Base-by-base conservation (phyloP, 2,329 filamentous ascomycete genomes). In the Alternaria arbusti region DNA sequence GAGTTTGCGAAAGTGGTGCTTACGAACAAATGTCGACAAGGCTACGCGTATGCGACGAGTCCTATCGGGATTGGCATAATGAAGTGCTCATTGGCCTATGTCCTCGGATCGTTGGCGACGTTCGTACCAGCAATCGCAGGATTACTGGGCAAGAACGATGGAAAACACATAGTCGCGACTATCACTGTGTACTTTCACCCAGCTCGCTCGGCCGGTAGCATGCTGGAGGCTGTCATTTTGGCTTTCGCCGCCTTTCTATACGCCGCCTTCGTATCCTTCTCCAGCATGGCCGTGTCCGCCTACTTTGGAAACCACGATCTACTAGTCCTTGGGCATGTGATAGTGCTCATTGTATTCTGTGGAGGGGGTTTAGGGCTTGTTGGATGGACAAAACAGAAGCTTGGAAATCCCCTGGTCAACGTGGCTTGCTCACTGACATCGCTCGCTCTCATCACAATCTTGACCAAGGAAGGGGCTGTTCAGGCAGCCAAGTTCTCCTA, bases 121-220 rank as follows among this genome's bases (percentile, higher is more conserved):
- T 96, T 97, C 72, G 89, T 93, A 66, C 87, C 90, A 3, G 86
- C 87, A 3, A 85, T 97, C 59, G 90, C 93, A 15, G 82, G 85
- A 8, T 87, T 94, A 60, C 84, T 97, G 15, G 95, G 95, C 11
- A 86, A 90, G 67, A 91, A 94, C 75, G 94, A 97, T 80, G 93
- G 93, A 54, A 97, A 97, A 77, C 95, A 97, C 80, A 90, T 97
- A 75, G 93, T 97, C 55, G 94, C 94, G 30, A 97, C 95, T 3
- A 89, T 97, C 61, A 96, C 93, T 1, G 94, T 97, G 11, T 98
- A 97, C 76, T 98, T 97, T 74, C 94, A 97, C 78, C 94, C 95
- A 5, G 92, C 93, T 6, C 86, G 95, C 61, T 93, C 93, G 17
- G 88, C 90, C 25, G 95, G 95, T 1, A 96, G 92, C 69, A 97